Base-by-base conservation (phyloP, 495 filamentous ascomycete genomes). In the Neurospora discreta region DNA sequence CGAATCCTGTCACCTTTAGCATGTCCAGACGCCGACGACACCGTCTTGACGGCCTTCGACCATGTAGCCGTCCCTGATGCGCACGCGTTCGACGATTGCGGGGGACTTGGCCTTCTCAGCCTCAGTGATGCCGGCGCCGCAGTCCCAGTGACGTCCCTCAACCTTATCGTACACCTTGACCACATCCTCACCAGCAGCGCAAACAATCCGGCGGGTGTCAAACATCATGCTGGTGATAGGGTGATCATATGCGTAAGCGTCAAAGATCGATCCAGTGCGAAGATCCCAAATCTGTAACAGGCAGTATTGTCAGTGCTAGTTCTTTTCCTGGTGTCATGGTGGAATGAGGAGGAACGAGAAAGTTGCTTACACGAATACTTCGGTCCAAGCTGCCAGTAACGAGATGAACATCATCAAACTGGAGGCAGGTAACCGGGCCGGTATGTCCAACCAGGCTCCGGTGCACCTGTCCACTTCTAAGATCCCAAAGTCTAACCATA, bases 151-250 rank as follows among this genome's bases (percentile, higher is more conserved):
- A 72, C 92, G 83, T 13, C 93, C 94, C 76, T 99, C 95, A 5
- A 91, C 90, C 86, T 98, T 98, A 82, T 99, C 95, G 80, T 98
- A 98, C 68, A 98, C 90, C 82, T 99, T 99, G 73, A 93, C 93
- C 38, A 98, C 93, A 75, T 90, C 90, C 80, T 98, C 95, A 67
- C 94, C 92, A 0, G 93, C 93, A 4, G 95, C 94, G 60, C 93
- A 89, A 9, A 95, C 94, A 73, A 99, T 99, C 52, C 95, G 89
- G 38, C 94, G 90, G 15, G 86, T 84, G 80, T 99, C 95, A 77
- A 99, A 99, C 90, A 95, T 95, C 95, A 98, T 98, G 84, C 91
- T 94, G 33, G 93, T 97, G 73, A 99, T 87, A 0, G 95, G 90
- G 77, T 93, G 86, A 78, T 98, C 93, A 80, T 98, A 99, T 58